Percentiles rank a stretch among this genome's conserved stretches.
These are phyloP conservation scores for Phytophthora fragariae DNA, from an alignment of 352 stramenopile genomes.

Conservation along the genomic window DNA sequence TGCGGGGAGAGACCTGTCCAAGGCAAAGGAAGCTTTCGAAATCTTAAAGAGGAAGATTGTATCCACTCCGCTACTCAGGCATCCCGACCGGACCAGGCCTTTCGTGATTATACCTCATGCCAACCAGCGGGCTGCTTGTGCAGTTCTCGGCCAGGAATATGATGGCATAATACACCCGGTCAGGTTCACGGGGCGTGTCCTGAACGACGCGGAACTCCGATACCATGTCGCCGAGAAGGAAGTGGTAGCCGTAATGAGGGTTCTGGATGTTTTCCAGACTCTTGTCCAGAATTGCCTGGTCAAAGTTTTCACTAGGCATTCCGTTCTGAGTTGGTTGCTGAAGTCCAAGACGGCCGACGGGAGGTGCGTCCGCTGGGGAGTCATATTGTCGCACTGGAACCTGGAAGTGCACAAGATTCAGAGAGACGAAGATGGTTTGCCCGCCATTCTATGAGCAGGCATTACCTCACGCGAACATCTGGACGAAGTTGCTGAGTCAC, in stretches of 20 bases:
- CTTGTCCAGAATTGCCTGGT: not conserved
- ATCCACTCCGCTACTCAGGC: not conserved
- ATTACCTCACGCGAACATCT: conserved; percentile 1
- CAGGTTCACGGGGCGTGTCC: not conserved
- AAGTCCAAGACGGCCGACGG: conserved; percentile 4
- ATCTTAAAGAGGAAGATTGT: not conserved
- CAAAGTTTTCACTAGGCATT: conserved; percentile 3
- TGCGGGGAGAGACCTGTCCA: not conserved
- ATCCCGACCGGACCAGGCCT: not conserved
- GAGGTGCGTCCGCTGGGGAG: not conserved
- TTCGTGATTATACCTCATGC: too few species aligned
- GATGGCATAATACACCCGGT: too few species aligned
- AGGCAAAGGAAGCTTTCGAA: conserved; percentile 2
- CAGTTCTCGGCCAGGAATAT: too few species aligned
- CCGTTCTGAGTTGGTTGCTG: conserved; percentile 8
- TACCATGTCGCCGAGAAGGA: conserved; percentile 9
- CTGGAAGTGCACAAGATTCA: conserved; percentile 5
- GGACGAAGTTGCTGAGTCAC: not conserved
- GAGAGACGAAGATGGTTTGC: conserved; percentile 1
- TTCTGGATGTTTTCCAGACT: not conserved
- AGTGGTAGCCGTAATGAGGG: not conserved
- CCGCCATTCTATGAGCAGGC: not conserved
- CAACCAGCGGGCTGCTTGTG: too few species aligned
- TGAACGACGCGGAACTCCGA: not conserved
- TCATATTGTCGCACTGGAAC: not conserved